A percentile compares a stretch with the other conserved stretches of the same genome.
Evolutionary conservation across 148 eudicot species (phyloP).

Genomic region (Nyssa sinensis): DNA sequence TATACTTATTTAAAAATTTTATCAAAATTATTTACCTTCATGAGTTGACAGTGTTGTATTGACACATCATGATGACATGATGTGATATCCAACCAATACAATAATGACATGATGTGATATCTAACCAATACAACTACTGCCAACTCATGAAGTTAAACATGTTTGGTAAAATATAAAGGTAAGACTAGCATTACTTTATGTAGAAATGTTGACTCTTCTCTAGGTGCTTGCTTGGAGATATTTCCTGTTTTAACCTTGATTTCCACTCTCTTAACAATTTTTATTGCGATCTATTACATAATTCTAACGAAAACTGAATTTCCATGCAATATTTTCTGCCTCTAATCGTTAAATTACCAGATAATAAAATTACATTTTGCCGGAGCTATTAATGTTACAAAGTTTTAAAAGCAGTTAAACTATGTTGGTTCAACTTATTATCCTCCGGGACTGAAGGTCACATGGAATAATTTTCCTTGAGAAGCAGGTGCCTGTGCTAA

Average conservation of each 20-base stretch:
- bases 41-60: too few species aligned
- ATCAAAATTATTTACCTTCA: too few species aligned
- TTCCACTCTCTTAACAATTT: neutral
- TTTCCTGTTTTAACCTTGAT: neutral
- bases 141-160: too few species aligned
- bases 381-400: slow-evolving; percentile 3
- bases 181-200: too few species aligned
- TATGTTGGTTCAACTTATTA: neutral
- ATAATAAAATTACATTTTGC: slow-evolving; percentile 11
- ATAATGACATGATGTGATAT: too few species aligned
- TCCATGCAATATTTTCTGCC: neutral
- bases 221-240: neutral
- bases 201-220: neutral
- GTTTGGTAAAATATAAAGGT: too few species aligned
- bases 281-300: neutral
- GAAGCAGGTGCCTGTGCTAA: neutral
- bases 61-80: too few species aligned
- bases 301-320: too few species aligned
- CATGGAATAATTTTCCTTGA: too few species aligned
- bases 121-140: too few species aligned
- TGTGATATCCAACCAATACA: too few species aligned
- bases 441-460: neutral
- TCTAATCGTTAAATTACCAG: neutral
- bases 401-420: neutral
- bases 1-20: too few species aligned